A percentile compares a stretch with the other conserved stretches of the same genome.
Conservation (phyloP, 495 filamentous ascomycete genomes). For the Xylaria castorea region DNA sequence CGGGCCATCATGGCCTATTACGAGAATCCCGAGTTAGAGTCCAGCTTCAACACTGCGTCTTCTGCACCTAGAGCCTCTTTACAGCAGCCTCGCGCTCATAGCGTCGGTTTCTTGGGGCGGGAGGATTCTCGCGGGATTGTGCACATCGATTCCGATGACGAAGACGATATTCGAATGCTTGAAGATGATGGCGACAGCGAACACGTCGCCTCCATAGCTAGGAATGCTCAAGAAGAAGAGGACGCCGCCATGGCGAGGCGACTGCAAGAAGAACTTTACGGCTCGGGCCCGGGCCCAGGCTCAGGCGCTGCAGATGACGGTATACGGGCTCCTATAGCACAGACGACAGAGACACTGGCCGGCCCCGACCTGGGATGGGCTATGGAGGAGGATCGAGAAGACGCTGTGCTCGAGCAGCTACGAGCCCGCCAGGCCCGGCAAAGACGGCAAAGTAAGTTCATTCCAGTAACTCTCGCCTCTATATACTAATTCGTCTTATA, state of each 20-base stretch:
- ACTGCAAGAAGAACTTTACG: constrained; percentile 90
- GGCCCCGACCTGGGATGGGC: constrained; percentile 60
- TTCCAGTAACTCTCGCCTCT: not conserved
- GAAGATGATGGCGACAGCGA: constrained; percentile 42
- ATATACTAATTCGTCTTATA: constrained; percentile 11
- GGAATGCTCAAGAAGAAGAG: constrained; percentile 68
- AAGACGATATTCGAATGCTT: constrained; percentile 46
- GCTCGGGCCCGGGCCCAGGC: constrained; percentile 49
- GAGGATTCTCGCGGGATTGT: constrained; percentile 68
- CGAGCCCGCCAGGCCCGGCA: constrained; percentile 57
- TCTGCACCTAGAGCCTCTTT: constrained; percentile 44
- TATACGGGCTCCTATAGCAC: constrained; percentile 88
- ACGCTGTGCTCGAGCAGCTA: constrained; percentile 71
- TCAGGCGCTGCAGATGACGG: constrained; percentile 55
- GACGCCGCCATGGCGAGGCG: constrained; percentile 93
- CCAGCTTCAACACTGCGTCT: constrained; percentile 46
- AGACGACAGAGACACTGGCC: constrained; percentile 89
- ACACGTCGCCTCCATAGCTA: constrained; percentile 47
- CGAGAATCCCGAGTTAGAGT: constrained; percentile 74
- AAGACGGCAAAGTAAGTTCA: constrained; percentile 42
- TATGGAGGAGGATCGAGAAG: constrained; percentile 61
- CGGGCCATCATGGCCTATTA: constrained; percentile 91
- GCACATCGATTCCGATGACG: constrained; percentile 72
- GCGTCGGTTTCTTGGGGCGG: constrained; percentile 43
- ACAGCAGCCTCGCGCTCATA: constrained; percentile 30